phyloP scores from a whole-genome alignment of 805 yeast species.

The Cyberlindnera meyerae region DNA sequence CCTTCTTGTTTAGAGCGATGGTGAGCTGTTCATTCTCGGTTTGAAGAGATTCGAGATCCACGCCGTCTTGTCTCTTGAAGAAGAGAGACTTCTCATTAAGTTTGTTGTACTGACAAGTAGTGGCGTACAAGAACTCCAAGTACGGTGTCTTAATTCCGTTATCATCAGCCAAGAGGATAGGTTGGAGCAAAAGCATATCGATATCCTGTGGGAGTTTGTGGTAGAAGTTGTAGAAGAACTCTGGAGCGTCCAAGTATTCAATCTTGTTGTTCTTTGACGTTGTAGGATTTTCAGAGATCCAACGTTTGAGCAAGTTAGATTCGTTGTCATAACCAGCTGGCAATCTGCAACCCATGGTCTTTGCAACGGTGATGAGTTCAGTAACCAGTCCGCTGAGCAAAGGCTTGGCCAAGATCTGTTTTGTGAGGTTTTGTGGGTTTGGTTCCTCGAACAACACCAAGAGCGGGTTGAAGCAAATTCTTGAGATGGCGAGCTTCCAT shows the following conservation, averaged over 20 bases:
- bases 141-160: slow-evolving; percentile 83
- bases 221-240: slow-evolving; percentile 61
- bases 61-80: slow-evolving; percentile 23
- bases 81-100: slow-evolving; percentile 24
- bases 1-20: slow-evolving; percentile 5
- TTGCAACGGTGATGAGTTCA: slow-evolving; percentile 69
- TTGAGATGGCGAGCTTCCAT: slow-evolving; percentile 81
- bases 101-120: slow-evolving; percentile 55
- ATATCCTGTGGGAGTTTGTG: slow-evolving; percentile 54
- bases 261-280: background rate
- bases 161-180: slow-evolving; percentile 88
- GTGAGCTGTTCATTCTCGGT: slow-evolving; percentile 7
- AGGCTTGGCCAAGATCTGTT: slow-evolving; percentile 80
- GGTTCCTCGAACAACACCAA: slow-evolving; percentile 70
- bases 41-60: slow-evolving; percentile 6
- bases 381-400: slow-evolving; percentile 72
- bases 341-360: slow-evolving; percentile 71
- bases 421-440: slow-evolving; percentile 50
- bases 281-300: slow-evolving; percentile 30
- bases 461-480: slow-evolving; percentile 72
- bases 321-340: slow-evolving; percentile 69
- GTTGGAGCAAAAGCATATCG: slow-evolving; percentile 77
- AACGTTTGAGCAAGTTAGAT: slow-evolving; percentile 47
- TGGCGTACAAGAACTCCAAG: slow-evolving; percentile 79
- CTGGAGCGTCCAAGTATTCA: slow-evolving; percentile 44